These are phyloP conservation scores for Fusarium pseudocircinatum DNA, from an alignment of 2,329 filamentous ascomycete species.

Conservation along the genomic window DNA sequence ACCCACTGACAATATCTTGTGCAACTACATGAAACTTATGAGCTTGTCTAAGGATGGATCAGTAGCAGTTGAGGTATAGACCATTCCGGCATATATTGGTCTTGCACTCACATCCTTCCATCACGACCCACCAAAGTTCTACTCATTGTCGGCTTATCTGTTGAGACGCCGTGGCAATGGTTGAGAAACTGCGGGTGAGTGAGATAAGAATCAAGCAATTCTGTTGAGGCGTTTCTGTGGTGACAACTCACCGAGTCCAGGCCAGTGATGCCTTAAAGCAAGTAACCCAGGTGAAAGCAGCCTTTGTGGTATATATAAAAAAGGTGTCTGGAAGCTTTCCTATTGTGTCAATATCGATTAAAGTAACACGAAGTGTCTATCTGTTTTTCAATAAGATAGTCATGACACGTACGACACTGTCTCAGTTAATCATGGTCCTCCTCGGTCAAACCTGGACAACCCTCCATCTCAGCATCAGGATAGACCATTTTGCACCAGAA, in stretches of 20 bases:
- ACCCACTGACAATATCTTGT: background rate
- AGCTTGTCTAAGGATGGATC: background rate
- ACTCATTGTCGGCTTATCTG: background rate
- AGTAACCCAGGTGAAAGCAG: background rate
- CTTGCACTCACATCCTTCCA: background rate
- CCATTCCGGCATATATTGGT: background rate
- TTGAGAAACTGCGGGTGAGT: background rate
- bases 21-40: background rate
- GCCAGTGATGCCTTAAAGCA: background rate
- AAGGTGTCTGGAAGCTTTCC: background rate
- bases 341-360: background rate
- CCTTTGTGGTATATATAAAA: background rate
- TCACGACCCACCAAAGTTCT: background rate
- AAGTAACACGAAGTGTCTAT: background rate
- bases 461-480: conserved; percentile 77
- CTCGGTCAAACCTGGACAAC: conserved; percentile 87
- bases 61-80: background rate
- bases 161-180: background rate
- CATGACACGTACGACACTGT: background rate
- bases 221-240: conserved; percentile 13
- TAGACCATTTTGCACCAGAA: conserved; percentile 96
- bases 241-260: background rate
- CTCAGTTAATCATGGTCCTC: conserved; percentile 73
- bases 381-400: background rate
- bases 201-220: background rate